Evolutionary conservation across 2,329 filamentous ascomycete species (phyloP), one percentile per base, ranked within the genome.

Genomic region (Tricladium varicosporioides): DNA sequence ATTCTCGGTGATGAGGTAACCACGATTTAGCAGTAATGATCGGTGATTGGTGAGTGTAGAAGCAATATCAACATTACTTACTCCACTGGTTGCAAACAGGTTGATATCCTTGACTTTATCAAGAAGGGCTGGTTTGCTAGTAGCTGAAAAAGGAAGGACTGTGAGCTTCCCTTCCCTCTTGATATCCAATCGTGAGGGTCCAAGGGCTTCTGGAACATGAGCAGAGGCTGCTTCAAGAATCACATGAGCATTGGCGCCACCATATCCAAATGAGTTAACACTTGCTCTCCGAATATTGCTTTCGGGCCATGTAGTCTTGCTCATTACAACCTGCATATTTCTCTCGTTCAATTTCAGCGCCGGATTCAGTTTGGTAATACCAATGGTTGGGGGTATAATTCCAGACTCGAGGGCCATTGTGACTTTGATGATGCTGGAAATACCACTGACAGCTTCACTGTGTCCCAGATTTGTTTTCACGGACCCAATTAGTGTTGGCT

Each of bases 181-280:
- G 36, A 33, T n/a, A 43, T 52, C 33, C 4, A 8, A n/a, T 19
- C 32, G n/a, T n/a, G 14, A 16, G 16, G 27, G 18, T 18, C 22
- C 13, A 22, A 43, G 43, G 42, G n/a, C 16, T 15, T 36, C 16
- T 16, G 54, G 49, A 5, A 53, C 18, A 43, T 53, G 50, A 18
- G 43, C 16, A 19, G n/a, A 7, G 16, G 51, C 51, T 16, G 47
- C 32, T 32, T 60, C 55, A 7, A 67, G 64, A 5, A 79, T 71
- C 1, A 69, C 70, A 59, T 79, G 77, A 3, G 73, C 75, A 60
- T 79, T 80, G 15, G 76, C 74, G 14, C 77, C 77, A 7, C 77
- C 76, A 22, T 75, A 78, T 0, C 77, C 77, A 47, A 79, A 67
- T 5, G 48, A 59, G 22, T 68, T 69, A 13, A 69, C 53, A 22